Base-by-base conservation (phyloP, 139 green algal genomes). In the Volvox reticuliferus region DNA sequence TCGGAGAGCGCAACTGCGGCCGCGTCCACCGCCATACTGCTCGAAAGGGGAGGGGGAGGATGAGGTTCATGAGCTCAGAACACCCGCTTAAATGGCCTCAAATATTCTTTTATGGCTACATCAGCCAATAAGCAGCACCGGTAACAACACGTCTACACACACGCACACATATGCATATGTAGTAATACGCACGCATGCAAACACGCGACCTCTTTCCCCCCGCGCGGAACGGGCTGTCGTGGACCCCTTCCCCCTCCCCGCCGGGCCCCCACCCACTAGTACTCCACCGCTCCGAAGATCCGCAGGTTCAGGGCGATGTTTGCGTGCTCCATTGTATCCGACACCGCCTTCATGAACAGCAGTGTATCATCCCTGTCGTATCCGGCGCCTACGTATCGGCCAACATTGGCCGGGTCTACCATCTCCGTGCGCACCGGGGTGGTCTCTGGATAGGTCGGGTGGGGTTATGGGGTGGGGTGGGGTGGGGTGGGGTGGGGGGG, bases 251-350 rank as follows among this genome's bases (percentile, higher is more conserved):
- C 76, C 76, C 30, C 32, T 5, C 76, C 30, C 32, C 76, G 32
- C 1, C 76, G 17, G 36, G 30, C 24, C 26, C 79, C 5, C 50
- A 76, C 83, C 80, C 36, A 89, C 83, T 89, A 89, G 83, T 89
- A 89, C 30, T 80, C 67, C 12, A 89, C 65, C 21, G 73, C 86
- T 2, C 71, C 86, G 12, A 0, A 13, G 37, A 90, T 90, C 18
- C 71, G 71, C 71, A 90, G 86, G 86, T 90, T 90, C 28, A 84
- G 30, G 0, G 86, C 86, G 50, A 90, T 35, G 86, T 90, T 90
- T 30, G 13, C 1, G 50, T 36, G 24, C n/a, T 82, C 86, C 12
- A 90, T 33, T 2, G 73, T 84, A 3, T 90, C 30, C 0, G 44
- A 35, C 35, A 90, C n/a, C 2, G 71, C 71, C 18, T 33, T 20